Base-by-base conservation (phyloP, 2,329 filamentous ascomycete species). In the Emmonsia crescens region DNA sequence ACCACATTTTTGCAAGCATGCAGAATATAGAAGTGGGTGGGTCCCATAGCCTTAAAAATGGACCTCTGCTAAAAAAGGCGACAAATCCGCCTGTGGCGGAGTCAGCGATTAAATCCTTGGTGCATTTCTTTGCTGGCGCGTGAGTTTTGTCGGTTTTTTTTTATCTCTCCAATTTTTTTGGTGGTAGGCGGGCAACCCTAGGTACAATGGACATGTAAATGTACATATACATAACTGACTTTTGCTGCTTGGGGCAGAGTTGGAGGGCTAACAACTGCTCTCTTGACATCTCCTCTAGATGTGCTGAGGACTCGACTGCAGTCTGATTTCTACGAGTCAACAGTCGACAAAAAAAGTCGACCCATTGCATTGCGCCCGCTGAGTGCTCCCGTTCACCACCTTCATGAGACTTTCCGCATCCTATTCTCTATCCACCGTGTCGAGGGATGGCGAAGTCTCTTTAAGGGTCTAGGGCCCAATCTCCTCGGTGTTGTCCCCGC, bases 221-320 rank as follows among this genome's bases (percentile, higher is more conserved):
- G n/a, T n/a, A n/a, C n/a, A n/a, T n/a, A n/a, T n/a, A n/a, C 62
- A 40, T 65, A 54, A 46, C 63, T 63, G 61, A 62, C 60, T 61
- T 12, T 55, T 16, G 27, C 14, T 44, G 31, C 42, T 38, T 62
- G 60, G 64, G 65, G 40, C 67, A 96, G 92, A 49, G 77, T 90
- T 59, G 92, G 92, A 68, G 92, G 92, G 68, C 95, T 96, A 87
- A 91, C 90, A 21, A 88, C 93, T 12, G 89, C 93, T 29, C 87
- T 89, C n/a, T 77, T 96, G n/a, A 96, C 93, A 1, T 91, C 91
- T 9, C 93, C 93, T 27, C 87, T 97, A 63, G 93, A 96, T 72
- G 92, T 96, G 38, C 83, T 97, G 58, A 96, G 96, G 75, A 97
- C 93, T 12, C 86, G 93, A 42, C 81, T 97, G 2, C 93, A 97